phyloP scores from a whole-genome alignment of 2,329 filamentous ascomycete species.

The Apiospora koreana region DNA sequence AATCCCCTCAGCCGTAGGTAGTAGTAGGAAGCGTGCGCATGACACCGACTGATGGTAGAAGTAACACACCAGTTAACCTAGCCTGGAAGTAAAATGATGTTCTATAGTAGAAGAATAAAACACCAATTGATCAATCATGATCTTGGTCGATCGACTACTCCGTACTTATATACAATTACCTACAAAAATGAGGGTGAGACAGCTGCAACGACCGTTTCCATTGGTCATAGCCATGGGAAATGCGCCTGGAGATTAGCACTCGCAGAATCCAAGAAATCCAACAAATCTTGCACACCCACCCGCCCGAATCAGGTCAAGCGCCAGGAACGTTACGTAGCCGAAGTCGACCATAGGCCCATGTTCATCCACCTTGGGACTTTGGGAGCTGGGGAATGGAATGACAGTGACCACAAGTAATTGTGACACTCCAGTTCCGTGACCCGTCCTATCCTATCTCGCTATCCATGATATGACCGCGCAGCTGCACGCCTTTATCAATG shows the following conservation, averaged over 20 bases:
- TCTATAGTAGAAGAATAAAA: neutral
- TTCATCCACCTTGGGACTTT: conserved; percentile 14
- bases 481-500: conserved; percentile 19
- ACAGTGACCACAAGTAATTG: conserved; percentile 3
- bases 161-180: too few species aligned
- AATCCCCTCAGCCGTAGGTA: neutral
- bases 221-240: neutral
- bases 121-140: neutral
- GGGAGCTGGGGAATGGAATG: conserved; percentile 5
- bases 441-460: neutral
- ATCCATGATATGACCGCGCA: neutral
- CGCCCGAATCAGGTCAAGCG: conserved; percentile 29
- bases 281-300: conserved; percentile 3
- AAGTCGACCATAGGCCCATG: conserved; percentile 8
- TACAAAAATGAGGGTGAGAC: neutral
- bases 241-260: neutral
- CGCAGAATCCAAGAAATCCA: neutral
- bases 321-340: conserved; percentile 20
- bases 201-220: neutral
- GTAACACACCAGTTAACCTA: neutral
- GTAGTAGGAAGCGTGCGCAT: neutral
- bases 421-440: neutral
- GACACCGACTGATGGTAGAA: neutral
- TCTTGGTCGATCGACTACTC: neutral
- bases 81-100: too few species aligned